Evolutionary conservation across 306 rosid species (phyloP), one percentile per base, ranked within the genome.

Genomic region (Casuarina glauca): DNA sequence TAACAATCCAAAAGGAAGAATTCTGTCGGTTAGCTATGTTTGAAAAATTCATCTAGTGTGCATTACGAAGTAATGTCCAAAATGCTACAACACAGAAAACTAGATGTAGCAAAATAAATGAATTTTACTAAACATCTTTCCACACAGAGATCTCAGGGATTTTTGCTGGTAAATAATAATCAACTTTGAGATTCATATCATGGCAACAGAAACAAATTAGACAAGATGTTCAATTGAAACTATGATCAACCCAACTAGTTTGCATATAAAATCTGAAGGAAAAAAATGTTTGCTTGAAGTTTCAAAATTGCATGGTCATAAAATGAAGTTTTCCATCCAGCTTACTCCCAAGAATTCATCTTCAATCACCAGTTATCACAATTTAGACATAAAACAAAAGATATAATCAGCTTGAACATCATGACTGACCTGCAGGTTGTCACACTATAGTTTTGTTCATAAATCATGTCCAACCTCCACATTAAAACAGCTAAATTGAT

Each of bases 1-100:
- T 76, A 26, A 81, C 9, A 81, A 72, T 12, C 73, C 74, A 55
- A 50, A 70, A 38, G 74, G 48, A 79, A 66, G 19, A 26, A 26
- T 26, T 39, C 49, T 38, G 49, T 15, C 26, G 48, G 16, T 61
- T 20, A 32, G 68, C 43, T n/a, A 61, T 64, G 3, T 64, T 6
- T 38, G 70, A 46, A 26, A 60, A 52, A 58, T 69, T 70, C 62
- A 6, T 41, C 17, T 26, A 51, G 13, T 74, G 38, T 52, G 54
- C 15, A 53, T 39, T 32, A 72, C 32, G 32, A 7, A 35, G 15
- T 35, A 42, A 73, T 46, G 63, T 70, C 76, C 52, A 70, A 39
- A 36, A 77, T 16, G 69, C 54, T 10, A 20, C 58, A 44, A 67
- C 35, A 73, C 60, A 74, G 26, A 35, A 51, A 55, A 64, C 38